A percentile compares a stretch with the other conserved stretches of the same genome.
Conservation (phyloP, 225 moss, liverwort and hornwort species). For the Sphagnum tenellum region DNA sequence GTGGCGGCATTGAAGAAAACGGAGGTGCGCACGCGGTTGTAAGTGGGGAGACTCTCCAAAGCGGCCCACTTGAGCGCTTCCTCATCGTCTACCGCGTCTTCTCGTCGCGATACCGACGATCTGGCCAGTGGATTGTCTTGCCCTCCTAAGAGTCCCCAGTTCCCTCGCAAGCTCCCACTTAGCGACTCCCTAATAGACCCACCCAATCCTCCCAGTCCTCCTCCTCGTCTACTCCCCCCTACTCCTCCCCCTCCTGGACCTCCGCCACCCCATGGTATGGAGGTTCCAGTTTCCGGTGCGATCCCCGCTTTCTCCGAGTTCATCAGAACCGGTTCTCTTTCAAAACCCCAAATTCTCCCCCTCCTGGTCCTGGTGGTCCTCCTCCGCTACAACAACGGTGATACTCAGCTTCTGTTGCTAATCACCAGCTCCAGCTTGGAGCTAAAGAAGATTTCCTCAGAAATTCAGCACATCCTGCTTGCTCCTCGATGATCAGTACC, state of each 20-base stretch:
- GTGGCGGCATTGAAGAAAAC: slow-evolving; percentile 16
- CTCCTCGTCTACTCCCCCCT: not conserved
- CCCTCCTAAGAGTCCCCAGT: slow-evolving; percentile 12
- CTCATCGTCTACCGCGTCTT: slow-evolving; percentile 33
- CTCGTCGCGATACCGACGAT: slow-evolving; percentile 4
- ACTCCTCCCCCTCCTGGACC: not conserved
- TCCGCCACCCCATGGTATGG: not conserved
- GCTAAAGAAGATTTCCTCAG: too few relatives aligned
- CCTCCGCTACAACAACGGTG: not conserved
- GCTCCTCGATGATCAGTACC: too few relatives aligned
- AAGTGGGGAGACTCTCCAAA: slow-evolving; percentile 64
- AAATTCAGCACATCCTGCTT: too few relatives aligned
- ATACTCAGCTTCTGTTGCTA: not conserved
- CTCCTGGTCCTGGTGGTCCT: too few relatives aligned
- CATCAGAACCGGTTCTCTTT: not conserved
- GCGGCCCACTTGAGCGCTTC: slow-evolving; percentile 59
- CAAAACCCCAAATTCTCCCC: too few relatives aligned
- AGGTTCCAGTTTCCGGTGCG: not conserved
- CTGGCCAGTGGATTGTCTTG: slow-evolving; percentile 25
- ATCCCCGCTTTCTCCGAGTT: not conserved
- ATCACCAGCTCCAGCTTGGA: too few relatives aligned
- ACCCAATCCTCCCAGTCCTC: not conserved
- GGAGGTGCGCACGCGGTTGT: slow-evolving; percentile 49
- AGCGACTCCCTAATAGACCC: not conserved
- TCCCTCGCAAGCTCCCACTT: not conserved